phyloP scores from a whole-genome alignment of 2,329 filamentous ascomycete species.

The Pleurostoma richardsiae region DNA sequence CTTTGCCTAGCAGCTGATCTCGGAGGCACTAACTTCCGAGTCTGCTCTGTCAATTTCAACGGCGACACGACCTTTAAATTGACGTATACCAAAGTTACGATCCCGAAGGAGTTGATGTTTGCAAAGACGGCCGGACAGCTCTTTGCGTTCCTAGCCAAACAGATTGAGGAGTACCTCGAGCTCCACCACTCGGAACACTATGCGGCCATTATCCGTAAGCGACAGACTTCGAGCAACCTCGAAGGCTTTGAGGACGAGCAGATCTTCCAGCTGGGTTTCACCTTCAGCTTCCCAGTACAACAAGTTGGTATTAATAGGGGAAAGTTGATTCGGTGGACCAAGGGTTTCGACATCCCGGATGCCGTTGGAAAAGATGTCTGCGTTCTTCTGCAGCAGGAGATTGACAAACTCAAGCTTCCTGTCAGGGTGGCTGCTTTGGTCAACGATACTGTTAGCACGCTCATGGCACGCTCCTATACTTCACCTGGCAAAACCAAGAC shows the following conservation, averaged over 20 bases:
- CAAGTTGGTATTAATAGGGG: slow-evolving; percentile 94
- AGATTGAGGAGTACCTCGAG: slow-evolving; percentile 83
- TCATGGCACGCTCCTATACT: slow-evolving; percentile 96
- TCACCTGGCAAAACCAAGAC: slow-evolving; percentile 81
- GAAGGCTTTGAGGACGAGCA: slow-evolving; percentile 63
- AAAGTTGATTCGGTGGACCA: slow-evolving; percentile 91
- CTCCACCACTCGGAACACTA: slow-evolving; percentile 87
- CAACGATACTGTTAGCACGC: slow-evolving; percentile 94
- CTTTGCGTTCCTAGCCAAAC: slow-evolving; percentile 86
- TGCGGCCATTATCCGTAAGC: slow-evolving; percentile 59
- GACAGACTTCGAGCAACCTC: slow-evolving; percentile 52
- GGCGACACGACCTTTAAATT: slow-evolving; percentile 92
- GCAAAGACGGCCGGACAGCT: slow-evolving; percentile 80
- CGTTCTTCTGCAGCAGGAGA: slow-evolving; percentile 78
- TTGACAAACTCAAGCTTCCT: slow-evolving; percentile 78
- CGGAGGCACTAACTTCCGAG: slow-evolving; percentile 94
- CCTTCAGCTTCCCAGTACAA: slow-evolving; percentile 94
- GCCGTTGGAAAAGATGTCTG: slow-evolving; percentile 93
- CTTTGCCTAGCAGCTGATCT: slow-evolving; percentile 94
- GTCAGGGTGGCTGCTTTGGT: slow-evolving; percentile 90
- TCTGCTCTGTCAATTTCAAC: slow-evolving; percentile 89
- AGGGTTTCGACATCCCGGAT: slow-evolving; percentile 93
- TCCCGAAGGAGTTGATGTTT: slow-evolving; percentile 84
- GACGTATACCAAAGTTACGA: slow-evolving; percentile 85
- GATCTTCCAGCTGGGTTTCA: slow-evolving; percentile 90